A percentile compares a stretch with the other conserved stretches of the same genome.
These are phyloP conservation scores for Diutina siamensis DNA, from an alignment of 1,139 yeast genomes.

Conservation along the genomic window DNA sequence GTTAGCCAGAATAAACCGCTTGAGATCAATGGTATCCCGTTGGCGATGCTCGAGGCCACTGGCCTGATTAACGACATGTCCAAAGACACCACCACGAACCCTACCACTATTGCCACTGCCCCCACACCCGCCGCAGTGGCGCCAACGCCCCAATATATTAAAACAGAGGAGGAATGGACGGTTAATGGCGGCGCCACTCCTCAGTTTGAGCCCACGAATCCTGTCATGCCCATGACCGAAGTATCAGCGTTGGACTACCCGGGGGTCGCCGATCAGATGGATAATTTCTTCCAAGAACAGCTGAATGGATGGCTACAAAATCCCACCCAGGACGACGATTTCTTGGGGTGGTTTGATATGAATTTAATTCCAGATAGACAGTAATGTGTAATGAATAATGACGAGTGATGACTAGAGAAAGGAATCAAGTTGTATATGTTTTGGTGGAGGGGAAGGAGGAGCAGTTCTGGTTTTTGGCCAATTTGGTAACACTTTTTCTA, in stretches of 20 bases:
- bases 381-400: not conserved
- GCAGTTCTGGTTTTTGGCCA: too few species aligned
- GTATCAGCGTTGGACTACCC: conserved; percentile 2
- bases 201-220: not conserved
- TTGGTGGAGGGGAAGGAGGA: too few species aligned
- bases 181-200: not conserved
- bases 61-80: conserved; percentile 43
- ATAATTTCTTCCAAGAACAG: conserved; percentile 63
- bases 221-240: not conserved
- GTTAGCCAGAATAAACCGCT: conserved; percentile 40
- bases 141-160: not conserved
- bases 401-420: not conserved
- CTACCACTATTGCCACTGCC: not conserved
- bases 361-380: conserved; percentile 1
- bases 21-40: conserved; percentile 71
- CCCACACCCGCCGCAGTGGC: not conserved
- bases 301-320: conserved; percentile 68
- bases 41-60: conserved; percentile 70
- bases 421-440: too few species aligned
- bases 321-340: conserved; percentile 59
- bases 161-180: not conserved
- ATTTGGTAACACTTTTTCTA: too few species aligned
- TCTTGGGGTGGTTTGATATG: conserved; percentile 85
- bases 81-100: not conserved
- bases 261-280: conserved; percentile 32